Evolutionary conservation across 345 rosid genomes (phyloP).

Genomic region (Lepidium africanum): DNA sequence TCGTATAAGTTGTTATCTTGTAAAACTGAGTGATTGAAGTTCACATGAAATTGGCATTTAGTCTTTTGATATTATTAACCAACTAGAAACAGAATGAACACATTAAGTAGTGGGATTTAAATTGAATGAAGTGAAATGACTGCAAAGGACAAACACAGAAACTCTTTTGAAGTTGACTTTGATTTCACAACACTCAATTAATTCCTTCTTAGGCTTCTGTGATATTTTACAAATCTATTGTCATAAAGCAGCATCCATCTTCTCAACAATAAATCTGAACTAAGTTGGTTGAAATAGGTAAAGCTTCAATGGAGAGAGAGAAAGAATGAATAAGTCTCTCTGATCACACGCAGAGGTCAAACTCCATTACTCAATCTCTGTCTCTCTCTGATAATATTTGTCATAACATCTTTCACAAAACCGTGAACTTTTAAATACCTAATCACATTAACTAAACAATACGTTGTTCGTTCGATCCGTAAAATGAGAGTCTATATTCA

Average conservation of each 20-base stretch:
- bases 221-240: not conserved
- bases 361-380: conserved; percentile 15
- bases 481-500: not conserved
- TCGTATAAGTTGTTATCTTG: not conserved
- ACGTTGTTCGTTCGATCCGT: not conserved
- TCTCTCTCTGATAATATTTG: conserved; percentile 12
- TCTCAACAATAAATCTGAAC: not conserved
- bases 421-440: conserved; percentile 12
- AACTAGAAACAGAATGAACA: not conserved
- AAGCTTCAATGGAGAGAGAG: conserved; percentile 7
- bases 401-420: conserved; percentile 15
- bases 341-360: conserved; percentile 20
- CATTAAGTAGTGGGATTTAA: not conserved
- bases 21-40: not conserved
- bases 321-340: not conserved
- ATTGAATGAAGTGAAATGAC: conserved; percentile 6
- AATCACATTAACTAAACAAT: not conserved
- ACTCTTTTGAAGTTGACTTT: conserved; percentile 5
- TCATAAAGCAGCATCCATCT: not conserved
- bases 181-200: conserved; percentile 18
- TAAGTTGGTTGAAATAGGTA: conserved; percentile 11
- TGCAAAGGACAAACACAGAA: conserved; percentile 8
- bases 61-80: not conserved
- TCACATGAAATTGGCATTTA: conserved; percentile 24
- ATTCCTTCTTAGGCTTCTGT: not conserved